phyloP scores from a whole-genome alignment of 768 basidiomycete genomes.

The Mrakia blollopis region DNA sequence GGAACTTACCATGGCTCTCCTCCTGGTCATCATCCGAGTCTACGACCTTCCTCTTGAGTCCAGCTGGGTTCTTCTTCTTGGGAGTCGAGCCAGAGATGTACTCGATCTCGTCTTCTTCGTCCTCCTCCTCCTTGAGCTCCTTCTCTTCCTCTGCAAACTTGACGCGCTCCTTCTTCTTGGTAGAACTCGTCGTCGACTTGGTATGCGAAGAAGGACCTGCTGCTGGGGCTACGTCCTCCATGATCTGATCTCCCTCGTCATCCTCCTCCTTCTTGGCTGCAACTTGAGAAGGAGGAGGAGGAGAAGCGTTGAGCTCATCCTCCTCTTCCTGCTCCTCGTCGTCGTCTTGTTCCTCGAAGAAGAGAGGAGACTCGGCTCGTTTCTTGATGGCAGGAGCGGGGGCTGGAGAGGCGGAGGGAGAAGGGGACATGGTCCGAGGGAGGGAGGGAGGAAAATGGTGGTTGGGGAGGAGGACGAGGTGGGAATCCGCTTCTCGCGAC shows the following conservation, averaged over 20 bases:
- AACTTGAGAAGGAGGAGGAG: neutral
- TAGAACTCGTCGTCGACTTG: neutral
- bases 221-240: neutral
- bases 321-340: neutral
- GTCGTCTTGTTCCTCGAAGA: neutral
- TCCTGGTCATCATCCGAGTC: slow-evolving; percentile 9
- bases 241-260: neutral
- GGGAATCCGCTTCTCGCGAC: too few relatives aligned
- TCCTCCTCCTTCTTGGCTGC: neutral
- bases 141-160: neutral
- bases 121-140: slow-evolving; percentile 1
- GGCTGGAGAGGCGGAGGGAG: neutral
- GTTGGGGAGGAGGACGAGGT: too few relatives aligned
- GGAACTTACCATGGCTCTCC: neutral
- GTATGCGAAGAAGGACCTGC: neutral
- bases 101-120: slow-evolving; percentile 17
- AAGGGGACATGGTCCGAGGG: neutral
- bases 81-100: slow-evolving; percentile 26
- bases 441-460: too few relatives aligned
- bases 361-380: slow-evolving; percentile 1
- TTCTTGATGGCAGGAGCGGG: neutral
- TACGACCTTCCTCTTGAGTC: slow-evolving; percentile 14
- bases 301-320: neutral
- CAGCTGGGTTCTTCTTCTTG: neutral
- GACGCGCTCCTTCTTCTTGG: neutral